Evolutionary conservation across 2,329 filamentous ascomycete species (phyloP), one percentile per base, ranked within the genome.

Genomic region (Sporothrix inflata): DNA sequence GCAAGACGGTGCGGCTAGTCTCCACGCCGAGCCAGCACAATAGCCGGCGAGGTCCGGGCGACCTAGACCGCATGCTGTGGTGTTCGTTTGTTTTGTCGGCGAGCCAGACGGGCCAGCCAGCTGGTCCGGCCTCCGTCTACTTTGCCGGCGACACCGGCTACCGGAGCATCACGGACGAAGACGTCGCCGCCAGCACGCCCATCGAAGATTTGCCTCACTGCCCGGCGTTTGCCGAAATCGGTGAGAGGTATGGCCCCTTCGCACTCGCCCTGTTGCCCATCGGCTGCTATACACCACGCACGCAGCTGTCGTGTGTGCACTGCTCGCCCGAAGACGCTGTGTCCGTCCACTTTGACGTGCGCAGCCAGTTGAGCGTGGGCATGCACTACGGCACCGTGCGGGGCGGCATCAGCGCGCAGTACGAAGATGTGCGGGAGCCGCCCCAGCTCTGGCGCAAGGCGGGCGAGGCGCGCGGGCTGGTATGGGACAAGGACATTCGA

Each of bases 231-330:
- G 87, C 88, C 75, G 87, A 97, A 79, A 94, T 98, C 74, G 95
- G 95, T 74, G 83, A 89, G 21, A 86, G 90, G 68, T 87, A 93
- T 47, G 94, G 94, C 0, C 93, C 93, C 0, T 97, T 98, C 77
- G 93, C 97, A 79, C 87, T 98, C 7, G 95, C 94, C 0, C 83
- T 98, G 71, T 97, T 98, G 75, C 95, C 95, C 51, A 97, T 98
- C 76, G 94, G 94, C 70, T 95, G 94, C 4, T 97, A 97, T 80
- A 85, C 88, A 73, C 92, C 92, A 0, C 85, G 92, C 40, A 81
- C 80, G 70, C 80, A 95, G 75, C 94, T 95, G 85, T 93, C 90
- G 61, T 84, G 89, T 30, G 90, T 97, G 86, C 94, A 98, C 80
- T 91, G 92, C 16, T 92, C 96, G 78, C 95, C 95, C 0, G 91